Evolutionary conservation across 2,329 filamentous ascomycete genomes (phyloP).

Genomic region (Lachnellula occidentalis): DNA sequence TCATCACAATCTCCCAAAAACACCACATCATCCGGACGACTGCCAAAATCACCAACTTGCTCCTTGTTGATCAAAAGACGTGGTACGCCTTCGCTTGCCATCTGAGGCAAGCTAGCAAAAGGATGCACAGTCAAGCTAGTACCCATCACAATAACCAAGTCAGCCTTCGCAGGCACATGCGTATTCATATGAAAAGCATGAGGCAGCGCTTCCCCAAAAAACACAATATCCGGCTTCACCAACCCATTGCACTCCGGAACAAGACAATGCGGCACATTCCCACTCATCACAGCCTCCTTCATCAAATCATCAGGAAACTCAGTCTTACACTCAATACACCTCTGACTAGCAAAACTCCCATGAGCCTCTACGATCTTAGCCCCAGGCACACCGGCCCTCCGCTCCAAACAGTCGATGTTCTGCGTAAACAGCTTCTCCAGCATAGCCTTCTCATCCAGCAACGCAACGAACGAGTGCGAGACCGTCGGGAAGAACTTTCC

Average conservation of each 20-base stretch:
- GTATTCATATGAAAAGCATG: conserved; percentile 56
- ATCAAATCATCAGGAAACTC: conserved; percentile 70
- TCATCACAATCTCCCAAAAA: conserved; percentile 77
- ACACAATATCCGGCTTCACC: conserved; percentile 76
- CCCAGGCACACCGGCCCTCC: conserved; percentile 73
- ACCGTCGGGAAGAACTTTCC: conserved; percentile 85
- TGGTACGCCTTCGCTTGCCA: conserved; percentile 58
- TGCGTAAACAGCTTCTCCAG: conserved; percentile 89
- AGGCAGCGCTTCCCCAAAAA: conserved; percentile 74
- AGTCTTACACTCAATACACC: conserved; percentile 81
- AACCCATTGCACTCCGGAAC: conserved; percentile 61
- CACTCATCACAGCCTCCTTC: conserved; percentile 59
- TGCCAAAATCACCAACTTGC: conserved; percentile 71
- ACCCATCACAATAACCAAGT: conserved; percentile 80
- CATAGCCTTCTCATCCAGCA: conserved; percentile 73
- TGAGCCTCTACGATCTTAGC: conserved; percentile 89
- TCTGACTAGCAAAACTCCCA: conserved; percentile 86
- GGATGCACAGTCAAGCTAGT: conserved; percentile 85
- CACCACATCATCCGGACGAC: conserved; percentile 76
- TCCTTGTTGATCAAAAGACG: conserved; percentile 86
- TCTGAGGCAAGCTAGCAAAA: conserved; percentile 73
- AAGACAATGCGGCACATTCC: conserved; percentile 65
- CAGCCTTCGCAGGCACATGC: conserved; percentile 54
- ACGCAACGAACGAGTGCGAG: conserved; percentile 79
- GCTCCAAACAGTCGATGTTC: conserved; percentile 94